phyloP scores from a whole-genome alignment of 179 eudicot genomes.

The Amaranthus tricolor region DNA sequence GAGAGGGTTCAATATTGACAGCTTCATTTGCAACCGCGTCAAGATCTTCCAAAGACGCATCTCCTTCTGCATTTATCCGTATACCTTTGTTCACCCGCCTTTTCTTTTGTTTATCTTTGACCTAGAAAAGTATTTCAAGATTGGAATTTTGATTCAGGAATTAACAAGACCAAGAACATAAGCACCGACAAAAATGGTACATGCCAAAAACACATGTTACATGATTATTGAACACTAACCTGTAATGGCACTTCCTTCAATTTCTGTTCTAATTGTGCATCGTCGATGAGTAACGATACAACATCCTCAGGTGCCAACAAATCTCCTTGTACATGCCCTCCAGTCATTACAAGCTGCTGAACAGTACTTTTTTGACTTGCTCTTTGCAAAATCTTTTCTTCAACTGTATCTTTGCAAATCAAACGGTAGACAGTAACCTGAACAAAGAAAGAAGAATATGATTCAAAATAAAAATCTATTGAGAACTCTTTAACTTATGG shows the following conservation, averaged over 20 bases:
- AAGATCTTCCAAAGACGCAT: conserved; percentile 85
- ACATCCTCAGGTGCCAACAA: conserved; percentile 95
- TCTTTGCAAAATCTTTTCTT: conserved; percentile 94
- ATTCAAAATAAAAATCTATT: not conserved
- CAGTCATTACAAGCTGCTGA: conserved; percentile 99
- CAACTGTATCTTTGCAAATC: conserved; percentile 96
- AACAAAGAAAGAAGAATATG: conserved; percentile 5
- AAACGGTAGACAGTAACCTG: conserved; percentile 96
- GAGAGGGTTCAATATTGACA: conserved; percentile 44
- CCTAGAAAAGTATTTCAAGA: conserved; percentile 36
- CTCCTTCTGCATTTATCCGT: conserved; percentile 89
- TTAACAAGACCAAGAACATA: not conserved
- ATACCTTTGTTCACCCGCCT: conserved; percentile 72
- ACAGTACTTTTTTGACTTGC: conserved; percentile 96
- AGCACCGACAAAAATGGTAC: not conserved
- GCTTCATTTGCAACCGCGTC: conserved; percentile 45
- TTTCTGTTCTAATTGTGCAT: conserved; percentile 88
- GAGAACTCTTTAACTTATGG: not conserved
- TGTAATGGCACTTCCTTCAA: conserved; percentile 80
- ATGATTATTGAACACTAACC: conserved; percentile 38
- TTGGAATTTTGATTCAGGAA: not conserved
- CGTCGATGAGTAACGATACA: conserved; percentile 89
- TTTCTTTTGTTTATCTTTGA: conserved; percentile 82
- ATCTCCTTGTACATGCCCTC: conserved; percentile 99
- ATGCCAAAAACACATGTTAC: conserved; percentile 2